Conservation (phyloP, 352 stramenopile genomes). For the Saprolegnia diclina region DNA sequence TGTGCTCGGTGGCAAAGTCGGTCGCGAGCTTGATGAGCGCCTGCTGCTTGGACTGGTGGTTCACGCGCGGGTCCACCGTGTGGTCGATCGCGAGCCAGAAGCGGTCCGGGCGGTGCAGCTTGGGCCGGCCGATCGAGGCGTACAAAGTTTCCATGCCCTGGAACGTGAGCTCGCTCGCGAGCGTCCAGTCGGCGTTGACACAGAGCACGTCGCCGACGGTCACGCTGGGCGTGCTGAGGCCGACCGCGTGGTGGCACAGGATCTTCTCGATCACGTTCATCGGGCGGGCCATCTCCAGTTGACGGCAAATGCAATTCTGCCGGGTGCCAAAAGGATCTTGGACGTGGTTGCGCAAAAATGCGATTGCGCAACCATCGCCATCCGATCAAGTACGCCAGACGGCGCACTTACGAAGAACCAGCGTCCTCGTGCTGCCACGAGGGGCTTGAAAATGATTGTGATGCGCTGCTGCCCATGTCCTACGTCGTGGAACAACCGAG, state of each 20-base stretch:
- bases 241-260: slow-evolving; percentile 63
- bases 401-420: too few relatives aligned
- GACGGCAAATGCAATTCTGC: background rate
- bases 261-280: slow-evolving; percentile 88
- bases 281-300: slow-evolving; percentile 6
- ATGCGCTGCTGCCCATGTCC: too few relatives aligned
- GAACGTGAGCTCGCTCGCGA: slow-evolving; percentile 74
- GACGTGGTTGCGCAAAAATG: background rate
- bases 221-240: slow-evolving; percentile 44
- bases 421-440: too few relatives aligned
- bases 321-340: background rate
- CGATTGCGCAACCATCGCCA: too few relatives aligned
- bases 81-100: slow-evolving; percentile 82
- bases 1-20: slow-evolving; percentile 64
- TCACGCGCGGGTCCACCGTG: slow-evolving; percentile 73
- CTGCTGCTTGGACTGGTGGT: slow-evolving; percentile 70
- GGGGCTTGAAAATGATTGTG: too few relatives aligned
- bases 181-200: slow-evolving; percentile 72
- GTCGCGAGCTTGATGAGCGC: slow-evolving; percentile 75
- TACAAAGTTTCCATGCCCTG: slow-evolving; percentile 80
- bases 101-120: slow-evolving; percentile 66
- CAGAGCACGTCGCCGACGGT: slow-evolving; percentile 67
- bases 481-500: too few relatives aligned
- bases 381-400: too few relatives aligned
- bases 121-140: slow-evolving; percentile 60